Evolutionary conservation across 1,284 basidiomycete species (phyloP).

Genomic region (Ceraceosorus guamensis): DNA sequence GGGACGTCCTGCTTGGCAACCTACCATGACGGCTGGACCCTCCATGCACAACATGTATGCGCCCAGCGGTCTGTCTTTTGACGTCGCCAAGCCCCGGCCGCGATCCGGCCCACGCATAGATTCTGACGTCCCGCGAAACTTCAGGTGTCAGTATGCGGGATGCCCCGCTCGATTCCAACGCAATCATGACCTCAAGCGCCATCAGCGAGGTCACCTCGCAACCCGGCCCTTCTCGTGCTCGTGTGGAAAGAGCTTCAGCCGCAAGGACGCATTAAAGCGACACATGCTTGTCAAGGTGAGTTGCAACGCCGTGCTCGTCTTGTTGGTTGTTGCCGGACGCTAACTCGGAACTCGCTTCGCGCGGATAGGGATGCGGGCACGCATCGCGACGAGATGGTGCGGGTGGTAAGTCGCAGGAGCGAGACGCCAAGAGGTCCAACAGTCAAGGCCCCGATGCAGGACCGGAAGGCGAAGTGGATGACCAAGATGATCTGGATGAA

Average conservation of each 20-base stretch:
- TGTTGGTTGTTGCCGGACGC: slow-evolving; percentile 20
- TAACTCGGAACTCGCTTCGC: not conserved
- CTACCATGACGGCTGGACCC: not conserved
- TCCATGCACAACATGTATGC: not conserved
- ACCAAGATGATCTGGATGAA: slow-evolving; percentile 6
- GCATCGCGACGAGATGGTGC: slow-evolving; percentile 1
- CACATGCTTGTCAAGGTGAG: slow-evolving; percentile 32
- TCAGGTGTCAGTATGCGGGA: slow-evolving; percentile 26
- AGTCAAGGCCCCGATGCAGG: slow-evolving; percentile 5
- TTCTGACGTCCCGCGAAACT: slow-evolving; percentile 9
- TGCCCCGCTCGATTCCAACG: slow-evolving; percentile 39
- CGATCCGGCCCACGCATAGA: slow-evolving; percentile 6
- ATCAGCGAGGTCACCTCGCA: slow-evolving; percentile 40
- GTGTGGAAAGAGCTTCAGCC: slow-evolving; percentile 38
- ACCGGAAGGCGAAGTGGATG: slow-evolving; percentile 6
- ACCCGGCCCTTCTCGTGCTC: slow-evolving; percentile 37
- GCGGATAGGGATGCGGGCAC: not conserved
- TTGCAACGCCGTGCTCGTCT: slow-evolving; percentile 46
- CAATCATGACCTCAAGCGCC: slow-evolving; percentile 43
- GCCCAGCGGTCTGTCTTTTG: not conserved
- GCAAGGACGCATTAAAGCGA: slow-evolving; percentile 39
- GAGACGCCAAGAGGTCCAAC: slow-evolving; percentile 1
- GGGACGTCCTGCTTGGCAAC: not conserved
- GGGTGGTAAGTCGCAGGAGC: slow-evolving; percentile 1
- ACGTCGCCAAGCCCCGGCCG: slow-evolving; percentile 1